Percentiles rank a stretch among this genome's conserved stretches.
Conservation (phyloP, 2,329 filamentous ascomycete species). For the Fusarium sp. region DNA sequence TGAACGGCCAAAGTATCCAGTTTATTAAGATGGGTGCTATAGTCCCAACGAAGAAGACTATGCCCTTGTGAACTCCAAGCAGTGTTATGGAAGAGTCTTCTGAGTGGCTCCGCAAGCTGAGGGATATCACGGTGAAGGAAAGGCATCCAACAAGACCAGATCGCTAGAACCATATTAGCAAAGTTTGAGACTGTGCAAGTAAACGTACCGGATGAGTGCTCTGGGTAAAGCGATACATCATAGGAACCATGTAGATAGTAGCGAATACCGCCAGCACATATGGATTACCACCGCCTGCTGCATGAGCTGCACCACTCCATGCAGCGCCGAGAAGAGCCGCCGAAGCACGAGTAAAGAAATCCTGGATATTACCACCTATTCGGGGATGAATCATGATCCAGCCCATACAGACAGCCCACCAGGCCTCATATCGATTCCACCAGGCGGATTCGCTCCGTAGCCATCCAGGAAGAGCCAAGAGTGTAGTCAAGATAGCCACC, state of each 20-base stretch:
- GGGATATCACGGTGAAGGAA: conserved; percentile 67
- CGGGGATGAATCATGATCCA: conserved; percentile 67
- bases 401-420: conserved; percentile 70
- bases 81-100: conserved; percentile 53
- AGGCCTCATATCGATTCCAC: conserved; percentile 68
- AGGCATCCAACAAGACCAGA: conserved; percentile 71
- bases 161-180: conserved; percentile 53
- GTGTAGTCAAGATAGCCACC: conserved; percentile 63
- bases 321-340: conserved; percentile 65
- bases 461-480: conserved; percentile 69
- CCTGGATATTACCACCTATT: conserved; percentile 70
- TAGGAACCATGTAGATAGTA: conserved; percentile 69
- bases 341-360: conserved; percentile 65
- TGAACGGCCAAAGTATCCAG: conserved; percentile 72
- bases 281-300: conserved; percentile 65
- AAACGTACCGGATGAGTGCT: conserved; percentile 64
- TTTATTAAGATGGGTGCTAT: conserved; percentile 68
- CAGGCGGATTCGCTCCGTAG: conserved; percentile 59
- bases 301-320: conserved; percentile 67
- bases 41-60: conserved; percentile 67
- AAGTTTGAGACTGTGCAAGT: neutral
- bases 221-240: conserved; percentile 69
- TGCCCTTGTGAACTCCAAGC: conserved; percentile 62
- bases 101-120: conserved; percentile 55
- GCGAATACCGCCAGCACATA: conserved; percentile 69